Evolutionary conservation across 805 yeast genomes (phyloP).

Genomic region (Metschnikowia corniflorae): DNA sequence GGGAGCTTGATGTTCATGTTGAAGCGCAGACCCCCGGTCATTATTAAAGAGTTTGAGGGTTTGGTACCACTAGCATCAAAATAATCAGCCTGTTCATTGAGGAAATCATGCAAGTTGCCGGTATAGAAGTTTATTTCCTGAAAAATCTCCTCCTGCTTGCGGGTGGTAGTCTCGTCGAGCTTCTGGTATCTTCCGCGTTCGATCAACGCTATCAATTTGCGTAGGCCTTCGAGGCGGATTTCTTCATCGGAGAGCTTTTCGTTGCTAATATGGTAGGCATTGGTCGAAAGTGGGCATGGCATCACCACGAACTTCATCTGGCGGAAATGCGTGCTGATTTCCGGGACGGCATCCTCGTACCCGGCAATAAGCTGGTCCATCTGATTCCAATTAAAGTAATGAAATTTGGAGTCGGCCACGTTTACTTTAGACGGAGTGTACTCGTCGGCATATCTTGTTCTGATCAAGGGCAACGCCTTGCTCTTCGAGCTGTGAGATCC

Average conservation of each 20-base stretch:
- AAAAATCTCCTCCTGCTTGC: slow-evolving; percentile 43
- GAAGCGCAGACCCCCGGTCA: slow-evolving; percentile 37
- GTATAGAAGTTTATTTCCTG: slow-evolving; percentile 88
- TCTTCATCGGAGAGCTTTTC: slow-evolving; percentile 80
- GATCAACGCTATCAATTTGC: slow-evolving; percentile 60
- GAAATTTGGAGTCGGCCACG: slow-evolving; percentile 49
- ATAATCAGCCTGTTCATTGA: slow-evolving; percentile 45
- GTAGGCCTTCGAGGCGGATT: slow-evolving; percentile 84
- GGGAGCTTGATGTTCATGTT: slow-evolving; percentile 47
- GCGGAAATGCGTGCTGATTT: slow-evolving; percentile 50
- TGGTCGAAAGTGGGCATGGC: slow-evolving; percentile 69
- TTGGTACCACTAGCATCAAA: slow-evolving; percentile 37
- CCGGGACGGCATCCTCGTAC: slow-evolving; percentile 67
- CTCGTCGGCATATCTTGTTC: slow-evolving; percentile 73
- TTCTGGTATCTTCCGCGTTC: slow-evolving; percentile 50
- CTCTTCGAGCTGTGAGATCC: slow-evolving; percentile 10
- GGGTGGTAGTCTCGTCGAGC: slow-evolving; percentile 20
- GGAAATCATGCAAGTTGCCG: slow-evolving; percentile 69
- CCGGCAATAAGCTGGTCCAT: slow-evolving; percentile 93
- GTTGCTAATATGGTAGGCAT: slow-evolving; percentile 44
- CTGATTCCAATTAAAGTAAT: slow-evolving; percentile 80
- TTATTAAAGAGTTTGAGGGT: slow-evolving; percentile 29
- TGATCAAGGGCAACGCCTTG: slow-evolving; percentile 42
- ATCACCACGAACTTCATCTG: slow-evolving; percentile 80
- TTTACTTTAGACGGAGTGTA: slow-evolving; percentile 58